phyloP scores from a whole-genome alignment of 768 basidiomycete genomes.

The Sarcomyxa edulis region DNA sequence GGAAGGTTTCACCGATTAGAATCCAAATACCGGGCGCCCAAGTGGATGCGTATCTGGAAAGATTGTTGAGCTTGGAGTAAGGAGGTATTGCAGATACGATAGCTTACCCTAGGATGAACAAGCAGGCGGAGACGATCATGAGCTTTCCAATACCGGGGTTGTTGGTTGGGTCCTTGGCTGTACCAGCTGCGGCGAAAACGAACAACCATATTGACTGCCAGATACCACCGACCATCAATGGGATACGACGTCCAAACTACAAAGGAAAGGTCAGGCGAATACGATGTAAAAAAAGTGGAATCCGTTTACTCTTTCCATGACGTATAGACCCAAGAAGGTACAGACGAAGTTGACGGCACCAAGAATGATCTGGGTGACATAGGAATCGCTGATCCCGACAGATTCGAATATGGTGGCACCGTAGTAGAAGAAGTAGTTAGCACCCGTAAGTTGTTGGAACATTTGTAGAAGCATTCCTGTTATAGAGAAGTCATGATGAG shows the following conservation, averaged over 20 bases:
- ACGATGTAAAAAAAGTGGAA: neutral
- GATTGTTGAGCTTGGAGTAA: neutral
- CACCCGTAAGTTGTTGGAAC: slow-evolving; percentile 69
- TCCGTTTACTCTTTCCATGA: slow-evolving; percentile 55
- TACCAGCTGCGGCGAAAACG: slow-evolving; percentile 69
- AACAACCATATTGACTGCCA: slow-evolving; percentile 73
- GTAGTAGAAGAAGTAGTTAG: slow-evolving; percentile 68
- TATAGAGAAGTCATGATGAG: neutral
- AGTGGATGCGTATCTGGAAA: slow-evolving; percentile 6
- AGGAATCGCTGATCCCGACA: slow-evolving; percentile 65
- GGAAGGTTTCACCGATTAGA: slow-evolving; percentile 73
- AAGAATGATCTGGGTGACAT: slow-evolving; percentile 70
- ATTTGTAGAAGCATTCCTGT: slow-evolving; percentile 58
- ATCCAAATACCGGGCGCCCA: slow-evolving; percentile 80
- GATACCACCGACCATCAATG: slow-evolving; percentile 62
- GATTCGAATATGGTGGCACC: slow-evolving; percentile 61
- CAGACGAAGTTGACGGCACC: slow-evolving; percentile 69
- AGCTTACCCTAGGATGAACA: slow-evolving; percentile 71
- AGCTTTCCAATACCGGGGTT: slow-evolving; percentile 50
- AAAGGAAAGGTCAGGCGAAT: neutral
- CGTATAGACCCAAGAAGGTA: slow-evolving; percentile 68
- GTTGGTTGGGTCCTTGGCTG: slow-evolving; percentile 46
- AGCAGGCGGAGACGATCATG: slow-evolving; percentile 62
- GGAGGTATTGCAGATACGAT: slow-evolving; percentile 16
- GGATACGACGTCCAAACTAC: slow-evolving; percentile 58